Evolutionary conservation across 192 early-diverging fungal species (phyloP).

Genomic region (Coemansia sp.): DNA sequence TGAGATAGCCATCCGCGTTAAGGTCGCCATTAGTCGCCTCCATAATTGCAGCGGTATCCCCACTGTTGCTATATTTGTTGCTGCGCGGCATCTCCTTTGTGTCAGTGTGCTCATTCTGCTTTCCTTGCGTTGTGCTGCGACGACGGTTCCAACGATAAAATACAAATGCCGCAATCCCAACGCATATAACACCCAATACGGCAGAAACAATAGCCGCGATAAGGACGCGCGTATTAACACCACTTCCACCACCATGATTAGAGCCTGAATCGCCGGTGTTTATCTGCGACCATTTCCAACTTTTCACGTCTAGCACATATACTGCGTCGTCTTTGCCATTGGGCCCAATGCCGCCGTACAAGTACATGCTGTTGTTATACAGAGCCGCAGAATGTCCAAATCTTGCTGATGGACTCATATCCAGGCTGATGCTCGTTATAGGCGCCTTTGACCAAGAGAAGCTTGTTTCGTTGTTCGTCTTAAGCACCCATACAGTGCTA

Average conservation of each 20-base stretch:
- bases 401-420: slow-evolving; percentile 53
- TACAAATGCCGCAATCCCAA: slow-evolving; percentile 17
- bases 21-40: not conserved
- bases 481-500: slow-evolving; percentile 56
- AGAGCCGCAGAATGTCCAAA: slow-evolving; percentile 68
- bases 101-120: not conserved
- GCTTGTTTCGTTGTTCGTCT: slow-evolving; percentile 12
- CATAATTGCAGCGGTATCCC: not conserved
- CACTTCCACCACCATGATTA: not conserved
- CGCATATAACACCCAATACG: slow-evolving; percentile 18
- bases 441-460: slow-evolving; percentile 55
- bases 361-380: slow-evolving; percentile 61
- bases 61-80: not conserved
- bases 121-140: not conserved
- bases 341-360: slow-evolving; percentile 69
- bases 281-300: slow-evolving; percentile 65
- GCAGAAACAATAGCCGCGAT: slow-evolving; percentile 19
- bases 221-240: slow-evolving; percentile 15
- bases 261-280: slow-evolving; percentile 7
- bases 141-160: slow-evolving; percentile 31
- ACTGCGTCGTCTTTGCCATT: slow-evolving; percentile 60
- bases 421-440: slow-evolving; percentile 25
- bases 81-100: not conserved
- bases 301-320: slow-evolving; percentile 61
- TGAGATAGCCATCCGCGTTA: not conserved